Percentiles rank a stretch among this genome's conserved stretches.
These are phyloP conservation scores for Heliamphora pulchella DNA, from an alignment of 179 eudicot genomes.

Conservation along the genomic window DNA sequence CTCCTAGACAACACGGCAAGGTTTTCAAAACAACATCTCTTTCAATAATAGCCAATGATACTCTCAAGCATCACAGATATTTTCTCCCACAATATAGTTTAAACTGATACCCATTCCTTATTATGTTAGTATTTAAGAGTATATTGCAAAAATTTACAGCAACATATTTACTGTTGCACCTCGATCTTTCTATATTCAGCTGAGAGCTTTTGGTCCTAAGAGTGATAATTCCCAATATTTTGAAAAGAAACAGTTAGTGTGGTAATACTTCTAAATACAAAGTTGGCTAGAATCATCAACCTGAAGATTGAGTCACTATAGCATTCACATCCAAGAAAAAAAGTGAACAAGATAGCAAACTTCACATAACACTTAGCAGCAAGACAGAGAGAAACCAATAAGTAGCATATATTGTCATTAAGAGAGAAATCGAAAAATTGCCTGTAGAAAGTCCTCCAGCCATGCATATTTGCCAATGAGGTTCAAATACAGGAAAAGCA, in stretches of 20 bases:
- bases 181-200: neutral
- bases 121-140: neutral
- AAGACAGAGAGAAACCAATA: constrained; percentile 5
- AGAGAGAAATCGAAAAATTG: constrained; percentile 17
- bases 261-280: neutral
- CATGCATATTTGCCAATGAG: constrained; percentile 99
- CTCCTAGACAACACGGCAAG: neutral
- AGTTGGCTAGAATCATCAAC: neutral
- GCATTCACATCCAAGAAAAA: neutral
- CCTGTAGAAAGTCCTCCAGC: constrained; percentile 98
- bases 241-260: neutral
- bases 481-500: constrained; percentile 95
- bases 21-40: neutral
- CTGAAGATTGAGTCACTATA: neutral
- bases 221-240: neutral
- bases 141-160: neutral
- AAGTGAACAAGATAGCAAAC: neutral
- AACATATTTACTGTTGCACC: neutral
- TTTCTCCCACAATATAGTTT: neutral
- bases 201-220: neutral
- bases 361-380: neutral
- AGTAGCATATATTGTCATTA: neutral
- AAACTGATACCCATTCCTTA: neutral
- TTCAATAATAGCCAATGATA: neutral
- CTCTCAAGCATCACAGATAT: neutral